Evolutionary conservation across 306 rosid species (phyloP).

Genomic region (Spatholobus suberectus): DNA sequence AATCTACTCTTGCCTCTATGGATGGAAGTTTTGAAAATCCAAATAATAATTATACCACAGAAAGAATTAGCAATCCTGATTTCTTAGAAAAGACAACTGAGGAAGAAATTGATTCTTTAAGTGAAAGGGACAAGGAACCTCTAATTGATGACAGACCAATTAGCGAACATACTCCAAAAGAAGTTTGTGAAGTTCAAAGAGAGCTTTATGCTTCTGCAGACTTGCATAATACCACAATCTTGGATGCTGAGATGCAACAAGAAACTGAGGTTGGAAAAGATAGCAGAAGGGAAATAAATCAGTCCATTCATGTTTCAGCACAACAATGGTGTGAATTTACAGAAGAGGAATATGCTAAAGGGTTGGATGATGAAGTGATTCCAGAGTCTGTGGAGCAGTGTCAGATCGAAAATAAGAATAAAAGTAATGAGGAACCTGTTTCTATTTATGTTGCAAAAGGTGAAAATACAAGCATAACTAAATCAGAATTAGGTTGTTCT

Average conservation of each 20-base stretch:
- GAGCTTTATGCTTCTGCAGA: slow-evolving; percentile 41
- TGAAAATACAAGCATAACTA: slow-evolving; percentile 37
- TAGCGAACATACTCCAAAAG: slow-evolving; percentile 26
- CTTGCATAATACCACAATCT: slow-evolving; percentile 26
- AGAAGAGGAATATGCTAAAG: slow-evolving; percentile 42
- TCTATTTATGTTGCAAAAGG: slow-evolving; percentile 38
- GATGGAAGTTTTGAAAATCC: slow-evolving; percentile 36
- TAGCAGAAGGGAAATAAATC: slow-evolving; percentile 40
- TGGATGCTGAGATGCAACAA: slow-evolving; percentile 44
- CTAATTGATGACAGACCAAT: slow-evolving; percentile 26
- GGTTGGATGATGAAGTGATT: slow-evolving; percentile 34
- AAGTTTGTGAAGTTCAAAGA: slow-evolving; percentile 40
- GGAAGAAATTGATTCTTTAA: slow-evolving; percentile 20
- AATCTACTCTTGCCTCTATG: slow-evolving; percentile 28
- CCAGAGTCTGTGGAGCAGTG: slow-evolving; percentile 41
- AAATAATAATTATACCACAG: slow-evolving; percentile 1
- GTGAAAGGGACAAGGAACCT: slow-evolving; percentile 39
- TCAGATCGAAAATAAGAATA: slow-evolving; percentile 40
- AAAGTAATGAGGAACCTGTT: slow-evolving; percentile 44
- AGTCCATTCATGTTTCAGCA: slow-evolving; percentile 41
- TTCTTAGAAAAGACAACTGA: slow-evolving; percentile 16
- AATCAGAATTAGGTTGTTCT: slow-evolving; percentile 30
- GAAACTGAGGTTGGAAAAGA: slow-evolving; percentile 40
- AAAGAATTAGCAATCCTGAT: slow-evolving; percentile 24
- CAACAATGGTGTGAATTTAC: slow-evolving; percentile 46